Percentiles rank a stretch among this genome's conserved stretches.
These are phyloP conservation scores for Elsinoe arachidis DNA, from an alignment of 2,329 filamentous ascomycete genomes.

Conservation along the genomic window DNA sequence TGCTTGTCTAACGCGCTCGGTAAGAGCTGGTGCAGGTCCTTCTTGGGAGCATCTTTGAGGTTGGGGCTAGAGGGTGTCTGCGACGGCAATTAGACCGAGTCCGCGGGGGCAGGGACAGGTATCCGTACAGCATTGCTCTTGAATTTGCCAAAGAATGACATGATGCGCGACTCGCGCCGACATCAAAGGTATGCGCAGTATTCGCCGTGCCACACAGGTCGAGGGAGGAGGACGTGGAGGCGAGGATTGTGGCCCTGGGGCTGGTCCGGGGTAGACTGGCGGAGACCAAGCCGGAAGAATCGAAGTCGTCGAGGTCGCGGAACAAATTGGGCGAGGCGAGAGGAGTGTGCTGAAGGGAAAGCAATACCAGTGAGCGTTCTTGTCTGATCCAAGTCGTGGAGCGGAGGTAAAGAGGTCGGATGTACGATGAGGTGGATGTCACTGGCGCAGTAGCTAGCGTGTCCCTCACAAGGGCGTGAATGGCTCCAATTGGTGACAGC, in stretches of 20 bases:
- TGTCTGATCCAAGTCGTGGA: conserved; percentile 14
- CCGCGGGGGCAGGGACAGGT: neutral
- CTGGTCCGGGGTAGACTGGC: neutral
- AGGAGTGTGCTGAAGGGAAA: neutral
- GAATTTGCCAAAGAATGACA: conserved; percentile 49
- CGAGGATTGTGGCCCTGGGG: neutral
- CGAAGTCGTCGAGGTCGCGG: conserved; percentile 2
- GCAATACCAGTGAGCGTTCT: neutral
- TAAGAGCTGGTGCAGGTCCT: conserved; percentile 49
- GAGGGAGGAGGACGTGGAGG: neutral
- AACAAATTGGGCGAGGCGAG: neutral
- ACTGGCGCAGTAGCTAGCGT: neutral
- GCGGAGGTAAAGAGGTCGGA: neutral
- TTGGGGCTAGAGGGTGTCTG: conserved; percentile 42
- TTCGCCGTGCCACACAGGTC: neutral
- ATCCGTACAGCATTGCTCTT: conserved; percentile 37
- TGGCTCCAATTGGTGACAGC: neutral
- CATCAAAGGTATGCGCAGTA: conserved; percentile 7
- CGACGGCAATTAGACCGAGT: conserved; percentile 13
- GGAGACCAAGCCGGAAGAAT: neutral
- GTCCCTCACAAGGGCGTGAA: neutral
- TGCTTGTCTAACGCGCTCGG: conserved; percentile 61
- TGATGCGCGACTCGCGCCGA: conserved; percentile 24
- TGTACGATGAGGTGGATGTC: conserved; percentile 4
- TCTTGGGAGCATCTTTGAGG: conserved; percentile 45